A percentile compares a stretch with the other conserved stretches of the same genome.
These are phyloP conservation scores for Trichoderma guizhouense DNA, from an alignment of 2,329 filamentous ascomycete genomes.

Conservation along the genomic window DNA sequence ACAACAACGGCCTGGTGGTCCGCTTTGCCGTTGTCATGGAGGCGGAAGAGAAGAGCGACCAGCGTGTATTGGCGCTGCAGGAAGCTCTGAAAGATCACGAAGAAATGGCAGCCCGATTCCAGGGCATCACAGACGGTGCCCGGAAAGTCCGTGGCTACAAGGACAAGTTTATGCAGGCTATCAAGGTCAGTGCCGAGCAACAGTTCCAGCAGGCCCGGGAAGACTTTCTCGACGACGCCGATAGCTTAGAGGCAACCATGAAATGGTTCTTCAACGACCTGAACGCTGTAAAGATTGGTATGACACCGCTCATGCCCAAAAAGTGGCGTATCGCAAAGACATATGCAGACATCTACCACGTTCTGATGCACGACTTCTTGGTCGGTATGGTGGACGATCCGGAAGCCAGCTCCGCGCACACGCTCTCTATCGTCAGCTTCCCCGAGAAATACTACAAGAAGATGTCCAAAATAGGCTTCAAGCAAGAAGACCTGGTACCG, in stretches of 20 bases:
- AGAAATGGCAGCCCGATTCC: slow-evolving; percentile 88
- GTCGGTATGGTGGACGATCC: slow-evolving; percentile 78
- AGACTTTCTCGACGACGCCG: slow-evolving; percentile 78
- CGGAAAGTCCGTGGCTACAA: slow-evolving; percentile 95
- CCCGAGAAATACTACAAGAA: slow-evolving; percentile 94
- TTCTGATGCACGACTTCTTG: slow-evolving; percentile 92
- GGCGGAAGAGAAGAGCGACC: slow-evolving; percentile 94
- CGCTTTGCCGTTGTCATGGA: slow-evolving; percentile 88
- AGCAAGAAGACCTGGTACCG: slow-evolving; percentile 70
- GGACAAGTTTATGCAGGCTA: slow-evolving; percentile 84
- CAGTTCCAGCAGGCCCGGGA: slow-evolving; percentile 71
- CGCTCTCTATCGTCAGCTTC: slow-evolving; percentile 91
- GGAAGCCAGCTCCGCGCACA: slow-evolving; percentile 78
- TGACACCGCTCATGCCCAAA: slow-evolving; percentile 87
- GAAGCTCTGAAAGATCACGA: slow-evolving; percentile 95
- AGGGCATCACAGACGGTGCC: slow-evolving; percentile 90
- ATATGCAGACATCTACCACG: slow-evolving; percentile 87
- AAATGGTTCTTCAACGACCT: slow-evolving; percentile 98
- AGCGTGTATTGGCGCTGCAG: slow-evolving; percentile 83
- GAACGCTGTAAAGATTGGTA: slow-evolving; percentile 88
- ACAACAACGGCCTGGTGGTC: slow-evolving; percentile 86
- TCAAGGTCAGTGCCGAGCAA: slow-evolving; percentile 67
- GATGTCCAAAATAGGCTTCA: slow-evolving; percentile 85
- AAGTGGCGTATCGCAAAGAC: slow-evolving; percentile 95
- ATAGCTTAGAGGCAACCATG: slow-evolving; percentile 78